Evolutionary conservation across 2,329 filamentous ascomycete genomes (phyloP), one percentile per base, ranked within the genome.

Genomic region (Trichophyton mentagrophytes): DNA sequence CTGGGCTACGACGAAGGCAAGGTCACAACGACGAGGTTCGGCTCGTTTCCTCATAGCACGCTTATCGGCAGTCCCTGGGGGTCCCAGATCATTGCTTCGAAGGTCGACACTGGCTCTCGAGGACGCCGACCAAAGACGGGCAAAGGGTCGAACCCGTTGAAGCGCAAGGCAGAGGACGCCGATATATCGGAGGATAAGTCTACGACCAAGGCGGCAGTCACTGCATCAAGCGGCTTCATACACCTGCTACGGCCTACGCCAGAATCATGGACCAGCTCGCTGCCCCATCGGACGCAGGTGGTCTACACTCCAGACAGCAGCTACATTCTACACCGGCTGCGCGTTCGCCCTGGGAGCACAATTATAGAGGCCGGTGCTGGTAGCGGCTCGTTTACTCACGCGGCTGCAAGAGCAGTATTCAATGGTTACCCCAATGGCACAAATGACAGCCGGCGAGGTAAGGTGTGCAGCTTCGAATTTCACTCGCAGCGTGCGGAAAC

Each of bases 11-110:
- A 82, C 33, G 87, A 90, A 70, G 88, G 88, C 40, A 85, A 85
- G 55, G 87, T 90, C 1, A 84, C 91, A 60, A 97, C 96, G 75
- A 99, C 92, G 1, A 85, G 91, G 51, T 99, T 96, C 69, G 93
- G 93, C 57, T 96, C 91, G 0, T 92, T 90, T 63, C 88, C 89
- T 0, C 89, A 92, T 70, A 87, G 82, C 9, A 91, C 88, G 0
- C 75, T 92, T 53, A 81, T 96, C 60, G 80, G 84, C 3, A 79
- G 90, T 60, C 87, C 89, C 47, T 97, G 92, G 92, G 93, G 93
- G 30, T 90, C 88, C 5, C 93, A 97, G 71, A 85, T 97, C 22
- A 82, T 89, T 55, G 93, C 93, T 6, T 96, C 90, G 1, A 84
- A 86, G 36, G 90, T 96, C 61, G 89, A 96, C 69, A 96, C 91